Evolutionary conservation across 2,329 filamentous ascomycete species (phyloP), one percentile per base, ranked within the genome.

Genomic region (Fusarium sacchari): DNA sequence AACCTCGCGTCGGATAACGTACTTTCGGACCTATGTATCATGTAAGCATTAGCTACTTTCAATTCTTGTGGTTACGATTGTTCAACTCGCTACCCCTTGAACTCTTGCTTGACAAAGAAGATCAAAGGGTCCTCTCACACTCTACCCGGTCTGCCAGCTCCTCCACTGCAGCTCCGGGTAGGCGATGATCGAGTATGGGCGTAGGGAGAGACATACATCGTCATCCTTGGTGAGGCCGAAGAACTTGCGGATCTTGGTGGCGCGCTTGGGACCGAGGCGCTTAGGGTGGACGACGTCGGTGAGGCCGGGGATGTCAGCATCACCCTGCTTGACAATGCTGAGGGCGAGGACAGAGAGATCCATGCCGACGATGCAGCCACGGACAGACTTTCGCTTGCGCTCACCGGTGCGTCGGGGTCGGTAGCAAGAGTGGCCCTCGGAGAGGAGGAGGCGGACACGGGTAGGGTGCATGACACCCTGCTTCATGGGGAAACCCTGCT

Each of bases 401-500:
- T 99, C 96, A 86, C 96, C 96, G 79, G 93, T 94, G 85, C 96
- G 95, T 88, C 96, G 96, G 85, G 96, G 92, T 84, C 96, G 96
- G 93, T 98, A 99, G 94, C 96, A 99, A 81, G 94, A 96, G 94
- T 98, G 96, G 86, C 96, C 96, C 65, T 97, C 95, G 84, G 93
- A 85, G 84, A 99, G 94, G 83, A 99, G 93, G 80, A 99, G 95
- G 81, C 94, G 93, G 88, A 98, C 96, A 96, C 96, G 96, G 86
- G 94, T 96, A 82, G 96, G 95, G 87, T 97, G 94, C 91, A 99
- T 96, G 86, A 97, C 94, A 91, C 96, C 96, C 93, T 99, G 97
- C 95, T 99, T 99, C 96, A 99, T 99, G 81, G 96, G 96, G 92
- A 99, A 99, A 90, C 96, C 96, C 91, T 99, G 97, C 94, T 99